Evolutionary conservation across 1,139 yeast genomes (phyloP).

Genomic region (Yamadazyma oceani): DNA sequence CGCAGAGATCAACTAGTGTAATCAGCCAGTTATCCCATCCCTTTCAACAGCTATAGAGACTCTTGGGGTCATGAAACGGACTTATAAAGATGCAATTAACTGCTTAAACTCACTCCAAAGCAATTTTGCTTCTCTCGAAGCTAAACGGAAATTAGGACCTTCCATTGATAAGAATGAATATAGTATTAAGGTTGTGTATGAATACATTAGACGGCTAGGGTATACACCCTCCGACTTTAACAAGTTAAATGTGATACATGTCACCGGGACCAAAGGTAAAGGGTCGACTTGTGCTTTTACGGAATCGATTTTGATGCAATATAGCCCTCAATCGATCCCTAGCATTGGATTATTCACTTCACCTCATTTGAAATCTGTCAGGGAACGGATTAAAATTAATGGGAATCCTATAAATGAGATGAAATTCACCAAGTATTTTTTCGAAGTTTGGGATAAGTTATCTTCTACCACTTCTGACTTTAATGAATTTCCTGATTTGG

Average conservation of each 20-base stretch:
- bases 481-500: conserved; percentile 69
- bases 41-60: too few species aligned
- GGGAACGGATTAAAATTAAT: conserved; percentile 87
- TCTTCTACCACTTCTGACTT: conserved; percentile 58
- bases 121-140: conserved; percentile 86
- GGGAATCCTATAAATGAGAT: conserved; percentile 83
- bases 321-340: conserved; percentile 31
- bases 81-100: conserved; percentile 70
- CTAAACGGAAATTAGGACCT: conserved; percentile 68
- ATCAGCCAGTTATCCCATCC: too few species aligned
- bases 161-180: conserved; percentile 61
- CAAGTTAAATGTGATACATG: conserved; percentile 76
- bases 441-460: conserved; percentile 88
- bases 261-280: conserved; percentile 98
- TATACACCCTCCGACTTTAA: conserved; percentile 71
- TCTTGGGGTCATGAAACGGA: background rate
- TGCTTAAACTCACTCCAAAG: conserved; percentile 88
- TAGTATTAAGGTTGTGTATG: conserved; percentile 84
- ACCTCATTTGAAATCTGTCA: conserved; percentile 89
- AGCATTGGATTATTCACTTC: conserved; percentile 91
- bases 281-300: conserved; percentile 98
- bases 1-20: too few species aligned
- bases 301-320: conserved; percentile 74
- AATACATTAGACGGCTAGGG: conserved; percentile 87
- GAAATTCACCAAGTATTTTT: conserved; percentile 82